Evolutionary conservation across 371 early-diverging fungal species (phyloP).

Genomic region (Dichotomocladium elegans): DNA sequence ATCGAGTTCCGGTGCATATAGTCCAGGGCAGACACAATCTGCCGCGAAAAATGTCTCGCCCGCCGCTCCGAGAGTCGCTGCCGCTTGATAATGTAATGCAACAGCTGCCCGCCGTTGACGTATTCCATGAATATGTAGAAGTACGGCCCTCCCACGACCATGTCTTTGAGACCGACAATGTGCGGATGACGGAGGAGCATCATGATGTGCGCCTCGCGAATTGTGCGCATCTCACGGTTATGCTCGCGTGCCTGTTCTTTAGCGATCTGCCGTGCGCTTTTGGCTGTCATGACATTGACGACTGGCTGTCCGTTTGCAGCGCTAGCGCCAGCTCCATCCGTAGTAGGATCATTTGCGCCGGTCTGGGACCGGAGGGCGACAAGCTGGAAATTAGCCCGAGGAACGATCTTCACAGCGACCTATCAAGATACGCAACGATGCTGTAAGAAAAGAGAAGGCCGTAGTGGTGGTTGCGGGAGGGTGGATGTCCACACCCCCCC

Average conservation of each 20-base stretch:
- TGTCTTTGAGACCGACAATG: conserved; percentile 80
- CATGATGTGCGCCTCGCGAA: conserved; percentile 90
- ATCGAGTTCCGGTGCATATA: conserved; percentile 95
- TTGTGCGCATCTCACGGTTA: conserved; percentile 84
- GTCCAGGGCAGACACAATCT: conserved; percentile 88
- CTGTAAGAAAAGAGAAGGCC: not conserved
- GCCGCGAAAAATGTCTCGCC: conserved; percentile 88
- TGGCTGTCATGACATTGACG: conserved; percentile 8
- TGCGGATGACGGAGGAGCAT: conserved; percentile 90
- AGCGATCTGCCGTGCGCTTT: conserved; percentile 24
- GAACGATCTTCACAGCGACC: conserved; percentile 49
- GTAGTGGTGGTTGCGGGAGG: not conserved
- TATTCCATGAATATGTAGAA: conserved; percentile 93
- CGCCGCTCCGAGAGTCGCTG: conserved; percentile 86
- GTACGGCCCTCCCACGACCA: conserved; percentile 75
- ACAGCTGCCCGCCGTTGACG: conserved; percentile 85
- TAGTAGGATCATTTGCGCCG: too few species aligned
- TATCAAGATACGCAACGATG: too few species aligned
- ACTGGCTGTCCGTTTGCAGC: too few species aligned
- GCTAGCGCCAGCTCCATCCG: too few species aligned
- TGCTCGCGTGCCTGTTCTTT: conserved; percentile 53
- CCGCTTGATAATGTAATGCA: conserved; percentile 86
- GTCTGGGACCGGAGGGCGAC: not conserved
- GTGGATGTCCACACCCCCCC: too few species aligned
- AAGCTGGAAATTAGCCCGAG: conserved; percentile 30